A percentile compares a stretch with the other conserved stretches of the same genome.
phyloP scores from a whole-genome alignment of 2,329 filamentous ascomycete species.

The Cercospora sesami region DNA sequence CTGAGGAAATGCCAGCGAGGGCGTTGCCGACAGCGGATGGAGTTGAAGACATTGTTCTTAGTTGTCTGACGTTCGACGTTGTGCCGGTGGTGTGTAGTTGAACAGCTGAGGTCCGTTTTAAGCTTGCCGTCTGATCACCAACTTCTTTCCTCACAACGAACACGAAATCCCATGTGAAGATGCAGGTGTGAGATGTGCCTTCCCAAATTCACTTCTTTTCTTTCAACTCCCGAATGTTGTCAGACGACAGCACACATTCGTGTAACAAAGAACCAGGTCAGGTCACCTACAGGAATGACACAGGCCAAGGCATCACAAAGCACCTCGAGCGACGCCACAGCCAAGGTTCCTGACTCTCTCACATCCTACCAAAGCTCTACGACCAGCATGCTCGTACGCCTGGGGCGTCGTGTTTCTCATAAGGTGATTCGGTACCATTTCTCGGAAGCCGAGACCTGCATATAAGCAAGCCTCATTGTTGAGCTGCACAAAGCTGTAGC shows the following conservation, averaged over 20 bases:
- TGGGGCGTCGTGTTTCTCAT: neutral
- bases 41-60: neutral
- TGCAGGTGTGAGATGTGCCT: neutral
- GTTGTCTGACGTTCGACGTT: neutral
- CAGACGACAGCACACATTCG: neutral
- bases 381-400: neutral
- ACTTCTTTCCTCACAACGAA: neutral
- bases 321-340: conserved; percentile 3
- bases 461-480: neutral
- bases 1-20: conserved; percentile 3
- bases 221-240: conserved; percentile 1
- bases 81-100: neutral
- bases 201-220: neutral
- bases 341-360: conserved; percentile 3
- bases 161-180: neutral
- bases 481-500: neutral
- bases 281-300: conserved; percentile 7
- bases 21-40: conserved; percentile 1
- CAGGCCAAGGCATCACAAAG: conserved; percentile 8
- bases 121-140: neutral
- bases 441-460: neutral
- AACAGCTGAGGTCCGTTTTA: neutral
- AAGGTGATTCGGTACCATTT: neutral
- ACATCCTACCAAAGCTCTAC: conserved; percentile 8
- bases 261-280: conserved; percentile 2